Evolutionary conservation across 257 asterid genomes (phyloP).

Genomic region (Salvia rosmarinus): DNA sequence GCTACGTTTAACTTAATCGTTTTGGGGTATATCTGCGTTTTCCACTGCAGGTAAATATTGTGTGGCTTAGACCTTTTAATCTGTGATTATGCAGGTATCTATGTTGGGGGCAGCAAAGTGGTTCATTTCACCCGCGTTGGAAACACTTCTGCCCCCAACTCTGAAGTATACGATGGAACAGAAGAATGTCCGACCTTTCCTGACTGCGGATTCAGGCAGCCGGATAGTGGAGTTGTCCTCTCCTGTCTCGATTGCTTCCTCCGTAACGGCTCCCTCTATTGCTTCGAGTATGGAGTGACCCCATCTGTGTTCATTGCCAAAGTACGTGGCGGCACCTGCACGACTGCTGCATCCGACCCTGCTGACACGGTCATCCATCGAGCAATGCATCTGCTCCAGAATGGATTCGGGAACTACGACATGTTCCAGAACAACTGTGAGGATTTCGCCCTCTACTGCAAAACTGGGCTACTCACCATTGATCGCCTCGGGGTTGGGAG

Average conservation of each 20-base stretch:
- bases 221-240: constrained; percentile 72
- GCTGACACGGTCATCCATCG: constrained; percentile 63
- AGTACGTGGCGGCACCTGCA: constrained; percentile 94
- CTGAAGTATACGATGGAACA: constrained; percentile 37
- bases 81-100: constrained; percentile 63
- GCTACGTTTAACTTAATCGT: neutral
- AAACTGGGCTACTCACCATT: constrained; percentile 79
- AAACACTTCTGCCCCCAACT: constrained; percentile 42
- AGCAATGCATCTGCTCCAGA: constrained; percentile 83
- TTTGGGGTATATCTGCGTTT: neutral
- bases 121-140: constrained; percentile 79
- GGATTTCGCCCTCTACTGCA: constrained; percentile 93
- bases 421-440: constrained; percentile 92
- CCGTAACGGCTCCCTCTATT: constrained; percentile 62
- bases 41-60: neutral
- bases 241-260: constrained; percentile 94
- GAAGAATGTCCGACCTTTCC: constrained; percentile 67
- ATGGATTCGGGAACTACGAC: constrained; percentile 84
- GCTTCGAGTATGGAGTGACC: constrained; percentile 71
- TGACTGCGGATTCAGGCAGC: constrained; percentile 87
- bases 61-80: constrained; percentile 3
- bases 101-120: constrained; percentile 88
- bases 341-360: constrained; percentile 78
- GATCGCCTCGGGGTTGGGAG: constrained; percentile 83
- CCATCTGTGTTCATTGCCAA: constrained; percentile 77